Evolutionary conservation across 2,329 filamentous ascomycete species (phyloP).

Genomic region (Metarhizium humberi): DNA sequence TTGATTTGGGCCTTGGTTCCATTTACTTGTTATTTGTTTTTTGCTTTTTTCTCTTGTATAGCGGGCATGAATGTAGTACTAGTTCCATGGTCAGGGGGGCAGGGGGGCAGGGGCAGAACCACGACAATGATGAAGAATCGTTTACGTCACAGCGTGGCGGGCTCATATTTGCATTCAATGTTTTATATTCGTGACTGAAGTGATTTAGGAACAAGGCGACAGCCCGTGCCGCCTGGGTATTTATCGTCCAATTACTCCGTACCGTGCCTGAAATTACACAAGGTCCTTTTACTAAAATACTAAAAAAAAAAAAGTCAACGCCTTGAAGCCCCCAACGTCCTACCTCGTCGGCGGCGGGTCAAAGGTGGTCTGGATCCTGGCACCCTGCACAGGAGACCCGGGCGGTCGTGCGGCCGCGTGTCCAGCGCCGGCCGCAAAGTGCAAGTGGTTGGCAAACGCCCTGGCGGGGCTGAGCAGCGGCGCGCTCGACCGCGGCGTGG

Average conservation of each 20-base stretch:
- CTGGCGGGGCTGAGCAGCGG: slow-evolving; percentile 19
- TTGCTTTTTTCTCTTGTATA: slow-evolving; percentile 8
- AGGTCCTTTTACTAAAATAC: no score
- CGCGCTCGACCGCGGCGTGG: slow-evolving; percentile 23
- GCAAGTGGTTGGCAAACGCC: no score
- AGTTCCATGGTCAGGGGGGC: not conserved
- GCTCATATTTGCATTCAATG: no score
- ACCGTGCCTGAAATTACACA: no score
- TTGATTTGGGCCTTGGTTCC: not conserved
- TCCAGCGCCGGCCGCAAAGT: no score
- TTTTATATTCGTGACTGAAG: no score
- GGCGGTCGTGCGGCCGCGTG: slow-evolving; percentile 6
- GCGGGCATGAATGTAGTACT: slow-evolving; percentile 7
- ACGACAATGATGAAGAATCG: not conserved
- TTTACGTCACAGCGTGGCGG: not conserved
- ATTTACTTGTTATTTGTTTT: slow-evolving; percentile 5
- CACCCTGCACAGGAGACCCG: slow-evolving; percentile 25
- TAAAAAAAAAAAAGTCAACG: no score
- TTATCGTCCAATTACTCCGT: no score
- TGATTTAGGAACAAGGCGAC: no score
- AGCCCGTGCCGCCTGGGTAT: no score
- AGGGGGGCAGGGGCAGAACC: not conserved
- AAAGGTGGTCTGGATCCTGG: slow-evolving; percentile 29
- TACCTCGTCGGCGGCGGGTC: slow-evolving; percentile 25
- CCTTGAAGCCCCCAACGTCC: not conserved